These are phyloP conservation scores for Plasmodium coatneyi DNA, from an alignment of 169 alveolate species.

Conservation along the genomic window DNA sequence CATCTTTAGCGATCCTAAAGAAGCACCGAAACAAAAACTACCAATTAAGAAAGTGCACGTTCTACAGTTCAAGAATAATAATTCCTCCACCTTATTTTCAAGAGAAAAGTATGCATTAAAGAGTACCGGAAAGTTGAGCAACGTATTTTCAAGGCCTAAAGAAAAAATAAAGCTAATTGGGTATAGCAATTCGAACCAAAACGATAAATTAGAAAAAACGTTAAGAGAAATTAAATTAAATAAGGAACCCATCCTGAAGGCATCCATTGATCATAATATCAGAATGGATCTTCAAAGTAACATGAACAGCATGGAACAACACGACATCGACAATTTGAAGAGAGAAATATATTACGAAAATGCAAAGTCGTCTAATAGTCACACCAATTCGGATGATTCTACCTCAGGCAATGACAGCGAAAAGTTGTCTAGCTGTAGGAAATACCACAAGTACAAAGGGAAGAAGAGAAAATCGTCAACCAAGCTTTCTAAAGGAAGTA, in stretches of 20 bases:
- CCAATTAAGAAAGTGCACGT: conserved; percentile 33
- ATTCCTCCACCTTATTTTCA: conserved; percentile 9
- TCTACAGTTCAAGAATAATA: background rate
- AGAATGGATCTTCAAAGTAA: conserved; percentile 40
- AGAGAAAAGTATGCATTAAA: conserved; percentile 28
- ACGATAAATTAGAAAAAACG: conserved; percentile 37
- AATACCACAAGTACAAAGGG: background rate
- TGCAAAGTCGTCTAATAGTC: background rate
- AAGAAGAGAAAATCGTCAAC: background rate
- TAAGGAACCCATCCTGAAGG: conserved; percentile 48
- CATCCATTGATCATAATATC: conserved; percentile 42
- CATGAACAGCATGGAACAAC: conserved; percentile 17
- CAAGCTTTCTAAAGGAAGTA: background rate
- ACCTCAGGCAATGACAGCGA: conserved; percentile 30
- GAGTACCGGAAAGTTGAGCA: conserved; percentile 8
- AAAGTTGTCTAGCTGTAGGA: conserved; percentile 14
- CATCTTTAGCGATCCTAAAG: background rate
- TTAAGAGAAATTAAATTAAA: conserved; percentile 15
- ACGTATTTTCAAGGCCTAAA: background rate
- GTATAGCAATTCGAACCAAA: background rate
- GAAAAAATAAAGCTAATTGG: conserved; percentile 19
- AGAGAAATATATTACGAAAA: conserved; percentile 63
- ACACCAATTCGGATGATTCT: conserved; percentile 10
- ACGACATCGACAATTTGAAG: conserved; percentile 14
- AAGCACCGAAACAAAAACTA: background rate